Base-by-base conservation (phyloP, 1,284 basidiomycete species). In the Ustilago loliicola region DNA sequence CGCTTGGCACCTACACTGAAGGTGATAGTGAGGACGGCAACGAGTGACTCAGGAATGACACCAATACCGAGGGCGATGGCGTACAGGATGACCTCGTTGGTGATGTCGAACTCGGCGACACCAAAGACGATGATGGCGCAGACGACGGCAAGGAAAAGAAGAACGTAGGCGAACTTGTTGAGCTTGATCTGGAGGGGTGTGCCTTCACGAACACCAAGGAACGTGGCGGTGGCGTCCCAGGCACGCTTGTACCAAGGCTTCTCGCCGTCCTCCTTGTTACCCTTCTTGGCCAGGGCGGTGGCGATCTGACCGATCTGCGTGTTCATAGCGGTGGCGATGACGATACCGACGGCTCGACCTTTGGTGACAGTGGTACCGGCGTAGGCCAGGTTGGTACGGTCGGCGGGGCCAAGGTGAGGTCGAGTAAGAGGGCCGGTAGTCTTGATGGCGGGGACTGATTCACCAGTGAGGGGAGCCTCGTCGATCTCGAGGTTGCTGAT, bases 141-240 rank as follows among this genome's bases (percentile, higher is more conserved):
- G 48, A 91, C 62, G 67, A 90, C 87, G 13, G 91, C 90, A 48
- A 89, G 88, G 19, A 85, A 88, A 38, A 91, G 89, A 4, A 92
- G 88, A n/a, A 90, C 83, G 76, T 90, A 90, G 2, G 91, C 91
- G 32, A 92, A 89, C 78, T 89, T 90, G 82, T 89, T 88, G 66
- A 90, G 87, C 85, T 91, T 91, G 83, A 90, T 90, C 84, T 91
- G 91, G 5, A 91, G 88, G 1, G 90, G 91, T 0, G 90, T 91
- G 7, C 88, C 89, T 27, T 88, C 88, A 21, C 86, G 87, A 5
- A 89, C 82, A 53, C 89, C 89, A n/a, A 89, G 77, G 72, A 80
- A 80, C 40, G 56, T 69, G 42, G 81, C 80, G 36, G 62, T 71
- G 27, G 77, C 48, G 38, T 80, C 79, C 81, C 81, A 83, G 13